A percentile compares a stretch with the other conserved stretches of the same genome.
These are phyloP conservation scores for Hygrocybe coccinea DNA, from an alignment of 768 basidiomycete genomes.

Conservation along the genomic window DNA sequence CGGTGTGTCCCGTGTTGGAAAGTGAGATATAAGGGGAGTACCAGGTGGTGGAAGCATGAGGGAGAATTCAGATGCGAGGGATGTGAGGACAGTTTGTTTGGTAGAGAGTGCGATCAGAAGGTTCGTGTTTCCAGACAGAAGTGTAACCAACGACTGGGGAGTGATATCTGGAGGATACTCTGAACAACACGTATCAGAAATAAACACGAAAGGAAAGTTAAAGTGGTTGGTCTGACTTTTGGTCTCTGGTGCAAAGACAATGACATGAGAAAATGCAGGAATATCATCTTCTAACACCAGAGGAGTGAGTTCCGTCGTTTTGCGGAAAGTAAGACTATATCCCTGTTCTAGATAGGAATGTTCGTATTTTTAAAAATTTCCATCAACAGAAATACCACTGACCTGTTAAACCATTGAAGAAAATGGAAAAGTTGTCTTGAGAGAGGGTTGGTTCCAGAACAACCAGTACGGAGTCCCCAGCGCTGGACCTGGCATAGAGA, in stretches of 20 bases:
- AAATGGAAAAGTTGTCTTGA: slow-evolving; percentile 72
- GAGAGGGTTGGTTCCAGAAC: slow-evolving; percentile 64
- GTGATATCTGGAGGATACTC: slow-evolving; percentile 71
- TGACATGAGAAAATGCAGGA: slow-evolving; percentile 76
- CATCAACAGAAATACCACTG: slow-evolving; percentile 9
- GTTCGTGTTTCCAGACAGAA: slow-evolving; percentile 70
- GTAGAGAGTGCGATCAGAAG: slow-evolving; percentile 78
- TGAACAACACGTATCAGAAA: slow-evolving; percentile 25
- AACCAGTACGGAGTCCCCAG: slow-evolving; percentile 78
- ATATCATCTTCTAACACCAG: slow-evolving; percentile 64
- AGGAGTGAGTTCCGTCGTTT: slow-evolving; percentile 69
- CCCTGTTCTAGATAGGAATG: slow-evolving; percentile 54
- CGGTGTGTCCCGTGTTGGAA: slow-evolving; percentile 66
- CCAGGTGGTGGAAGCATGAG: slow-evolving; percentile 83
- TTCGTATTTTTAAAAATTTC: neutral
- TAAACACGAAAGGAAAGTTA: neutral
- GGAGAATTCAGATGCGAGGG: slow-evolving; percentile 87
- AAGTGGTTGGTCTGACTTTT: slow-evolving; percentile 56
- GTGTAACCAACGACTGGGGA: slow-evolving; percentile 71
- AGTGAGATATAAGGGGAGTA: slow-evolving; percentile 80
- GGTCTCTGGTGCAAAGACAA: slow-evolving; percentile 78
- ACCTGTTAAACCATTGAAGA: slow-evolving; percentile 80
- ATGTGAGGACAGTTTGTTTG: slow-evolving; percentile 65
- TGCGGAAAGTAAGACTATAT: slow-evolving; percentile 82
- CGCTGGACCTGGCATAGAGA: slow-evolving; percentile 65